Evolutionary conservation across 2,329 filamentous ascomycete genomes (phyloP).

Genomic region (Aureobasidium uvarum): DNA sequence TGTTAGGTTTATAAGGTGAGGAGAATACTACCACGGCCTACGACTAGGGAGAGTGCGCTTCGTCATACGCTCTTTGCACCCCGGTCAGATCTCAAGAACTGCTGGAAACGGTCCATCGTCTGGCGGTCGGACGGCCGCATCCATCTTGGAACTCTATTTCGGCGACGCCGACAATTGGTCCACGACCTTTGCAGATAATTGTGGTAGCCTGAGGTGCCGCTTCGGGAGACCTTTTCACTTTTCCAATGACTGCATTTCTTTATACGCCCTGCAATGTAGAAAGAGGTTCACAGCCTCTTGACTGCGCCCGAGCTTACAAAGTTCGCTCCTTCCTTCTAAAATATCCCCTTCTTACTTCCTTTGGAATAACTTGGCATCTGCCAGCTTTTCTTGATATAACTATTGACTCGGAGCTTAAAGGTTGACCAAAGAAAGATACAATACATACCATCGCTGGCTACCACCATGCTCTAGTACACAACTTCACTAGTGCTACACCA

Average conservation of each 20-base stretch:
- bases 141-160: background rate
- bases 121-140: background rate
- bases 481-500: background rate
- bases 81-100: background rate
- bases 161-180: constrained; percentile 1
- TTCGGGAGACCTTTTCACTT: constrained; percentile 17
- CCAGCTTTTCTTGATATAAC: background rate
- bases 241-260: constrained; percentile 3
- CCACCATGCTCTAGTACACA: background rate
- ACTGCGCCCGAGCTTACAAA: constrained; percentile 5
- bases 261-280: background rate
- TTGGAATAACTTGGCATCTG: background rate
- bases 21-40: constrained; percentile 1
- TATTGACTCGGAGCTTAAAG: background rate
- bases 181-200: background rate
- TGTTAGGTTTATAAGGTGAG: constrained; percentile 9
- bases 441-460: background rate
- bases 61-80: constrained; percentile 10
- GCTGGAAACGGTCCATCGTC: background rate
- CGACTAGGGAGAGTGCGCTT: background rate
- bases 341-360: background rate
- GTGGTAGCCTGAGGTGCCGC: constrained; percentile 19
- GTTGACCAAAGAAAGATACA: background rate
- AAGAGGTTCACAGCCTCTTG: constrained; percentile 10
- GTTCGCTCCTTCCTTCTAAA: background rate